Base-by-base conservation (phyloP, 2,329 filamentous ascomycete species). In the Elsinoe fawcettii region DNA sequence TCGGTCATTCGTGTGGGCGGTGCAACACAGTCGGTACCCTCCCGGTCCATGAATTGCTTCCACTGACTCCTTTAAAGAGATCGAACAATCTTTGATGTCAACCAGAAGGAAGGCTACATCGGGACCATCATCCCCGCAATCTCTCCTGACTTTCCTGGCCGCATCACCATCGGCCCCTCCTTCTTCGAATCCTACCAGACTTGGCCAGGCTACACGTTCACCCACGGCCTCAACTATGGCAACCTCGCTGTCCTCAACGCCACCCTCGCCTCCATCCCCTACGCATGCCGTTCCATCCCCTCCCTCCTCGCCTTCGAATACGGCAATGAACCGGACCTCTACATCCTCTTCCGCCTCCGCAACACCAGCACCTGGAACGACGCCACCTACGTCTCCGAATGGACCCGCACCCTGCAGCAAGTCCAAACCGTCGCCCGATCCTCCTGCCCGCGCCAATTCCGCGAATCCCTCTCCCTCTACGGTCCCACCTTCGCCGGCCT, bases 271-370 rank as follows among this genome's bases (percentile, higher is more conserved):
- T 76, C 77, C 69, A 79, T 80, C 0, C 74, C 79, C 0, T 67
- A 82, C 39, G 81, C 76, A 1, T 86, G 83, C 68, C 77, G 78
- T 62, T 78, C 80, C 2, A 68, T 86, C 0, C 70, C 72, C 2
- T 68, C 69, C 9, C 80, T 75, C 55, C 69, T 84, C 5, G 74
- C 80, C 23, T 71, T 72, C 60, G 80, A 83, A 64, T 80, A 85
- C 61, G 83, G 84, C 37, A 86, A 86, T 63, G 82, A 85, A 66
- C 80, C 81, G 0, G 82, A 86, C 66, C 68, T 85, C 6, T 85
- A 72, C 67, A 14, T 34, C 23, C 47, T 51, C 27, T 51, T 51
- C 47, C 47, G 27, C 27, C 20, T 32, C 25, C 47, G 47, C 47
- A 51, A 51, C 27, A 75, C 77, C 16, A 77, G 75, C 1, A 78